Evolutionary conservation across 768 basidiomycete genomes (phyloP), one percentile per base, ranked within the genome.

Genomic region (Xerocomellus amylosporus): DNA sequence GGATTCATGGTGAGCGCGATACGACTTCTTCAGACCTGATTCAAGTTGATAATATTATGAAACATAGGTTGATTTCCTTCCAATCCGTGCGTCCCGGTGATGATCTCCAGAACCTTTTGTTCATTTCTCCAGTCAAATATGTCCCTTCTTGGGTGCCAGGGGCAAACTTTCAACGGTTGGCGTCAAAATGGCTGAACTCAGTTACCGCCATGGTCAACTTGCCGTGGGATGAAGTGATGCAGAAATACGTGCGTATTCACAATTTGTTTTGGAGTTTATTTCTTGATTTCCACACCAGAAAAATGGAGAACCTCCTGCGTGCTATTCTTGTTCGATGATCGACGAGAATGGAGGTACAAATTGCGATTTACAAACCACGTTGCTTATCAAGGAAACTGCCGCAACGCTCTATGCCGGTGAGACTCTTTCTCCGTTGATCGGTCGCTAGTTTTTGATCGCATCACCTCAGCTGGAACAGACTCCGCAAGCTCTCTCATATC

Each of bases 291-390:
- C 15, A 14, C 15, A 30, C n/a, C 8, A 53, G 52, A 46, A 30
- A 46, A 40, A 47, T 19, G 52, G 38, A 17, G 20, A 5, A 24
- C 12, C 34, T 17, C 30, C 30, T 10, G 3, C 2, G 40, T 53
- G 52, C 12, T 53, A 53, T 40, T 53, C 52, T 40, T 47, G 45
- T 40, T 33, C 31, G n/a, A 53, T 53, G 52, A 24, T 53, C 17
- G 37, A 47, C 17, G 52, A 53, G 20, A 53, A 53, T 13, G 52
- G 52, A 19, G 52, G 45, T 10, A n/a, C 38, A 7, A 47, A 14
- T 19, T 53, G 52, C 22, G 45, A 47, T 19, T 14, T 5, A 3
- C 37, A 31, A 33, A 46, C 44, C 22, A 30, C 4, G 28, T 46
- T 26, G 10, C 44, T 53, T 31, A 46, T 53, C 51, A 46, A 53